A percentile compares a stretch with the other conserved stretches of the same genome.
Evolutionary conservation across 1,284 basidiomycete genomes (phyloP).

Genomic region (Melampsora americana): DNA sequence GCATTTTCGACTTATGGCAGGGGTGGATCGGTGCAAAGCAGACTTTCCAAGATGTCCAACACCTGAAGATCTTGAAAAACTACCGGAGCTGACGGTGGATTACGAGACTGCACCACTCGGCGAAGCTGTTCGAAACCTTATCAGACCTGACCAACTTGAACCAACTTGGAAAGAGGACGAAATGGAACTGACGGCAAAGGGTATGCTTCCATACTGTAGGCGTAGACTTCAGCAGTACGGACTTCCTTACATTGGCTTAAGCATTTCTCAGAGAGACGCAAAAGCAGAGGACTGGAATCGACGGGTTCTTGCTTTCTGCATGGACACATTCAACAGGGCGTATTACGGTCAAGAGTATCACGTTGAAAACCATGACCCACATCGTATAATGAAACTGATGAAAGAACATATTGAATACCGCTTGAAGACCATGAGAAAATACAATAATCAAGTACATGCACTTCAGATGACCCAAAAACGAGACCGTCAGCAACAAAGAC

Average conservation of each 20-base stretch:
- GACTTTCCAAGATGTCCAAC: conserved; percentile 16
- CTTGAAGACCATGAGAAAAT: conserved; percentile 7
- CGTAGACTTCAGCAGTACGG: conserved; percentile 9
- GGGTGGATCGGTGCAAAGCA: conserved; percentile 1
- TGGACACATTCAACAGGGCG: conserved; percentile 11
- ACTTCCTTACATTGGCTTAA: conserved; percentile 10
- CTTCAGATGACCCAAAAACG: not conserved
- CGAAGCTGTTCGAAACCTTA: not conserved
- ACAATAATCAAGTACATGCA: not conserved
- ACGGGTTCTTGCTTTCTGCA: not conserved
- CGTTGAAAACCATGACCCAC: not conserved
- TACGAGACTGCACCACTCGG: not conserved
- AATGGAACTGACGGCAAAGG: not conserved
- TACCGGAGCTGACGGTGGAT: not conserved
- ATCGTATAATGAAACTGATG: not conserved
- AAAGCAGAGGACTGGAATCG: conserved; percentile 11
- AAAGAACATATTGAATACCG: not conserved
- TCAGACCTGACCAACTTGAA: not conserved
- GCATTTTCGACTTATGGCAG: not conserved
- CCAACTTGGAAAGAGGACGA: conserved; percentile 5
- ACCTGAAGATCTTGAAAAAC: conserved; percentile 2
- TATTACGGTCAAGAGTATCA: not conserved
- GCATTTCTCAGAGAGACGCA: not conserved
- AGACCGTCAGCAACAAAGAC: not conserved
- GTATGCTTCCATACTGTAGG: not conserved